These are phyloP conservation scores for Glebionis coronaria DNA, from an alignment of 129 eudicot species.

Conservation along the genomic window DNA sequence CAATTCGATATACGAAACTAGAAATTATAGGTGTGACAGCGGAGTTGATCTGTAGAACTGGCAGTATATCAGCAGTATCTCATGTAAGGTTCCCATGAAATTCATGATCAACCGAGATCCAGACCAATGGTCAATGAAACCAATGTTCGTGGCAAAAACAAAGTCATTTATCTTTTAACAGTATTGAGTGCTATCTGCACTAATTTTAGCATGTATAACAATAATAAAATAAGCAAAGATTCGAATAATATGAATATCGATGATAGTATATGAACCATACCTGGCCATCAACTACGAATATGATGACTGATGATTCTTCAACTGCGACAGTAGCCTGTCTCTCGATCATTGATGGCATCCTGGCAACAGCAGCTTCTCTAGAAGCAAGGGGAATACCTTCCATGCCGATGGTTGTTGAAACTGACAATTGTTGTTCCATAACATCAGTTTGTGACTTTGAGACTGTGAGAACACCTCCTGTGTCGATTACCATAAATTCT, in stretches of 20 bases:
- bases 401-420: slow-evolving; percentile 96
- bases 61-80: slow-evolving; percentile 1
- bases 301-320: slow-evolving; percentile 83
- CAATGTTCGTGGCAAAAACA: not conserved
- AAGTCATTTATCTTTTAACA: not conserved
- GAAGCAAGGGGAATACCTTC: slow-evolving; percentile 95
- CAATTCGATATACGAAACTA: not conserved
- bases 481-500: slow-evolving; percentile 27
- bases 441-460: slow-evolving; percentile 73
- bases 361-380: slow-evolving; percentile 97
- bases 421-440: slow-evolving; percentile 79
- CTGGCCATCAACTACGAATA: slow-evolving; percentile 98
- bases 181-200: not conserved
- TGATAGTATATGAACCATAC: slow-evolving; percentile 38
- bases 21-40: not conserved
- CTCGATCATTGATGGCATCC: slow-evolving; percentile 98
- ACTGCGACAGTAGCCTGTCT: slow-evolving; percentile 88
- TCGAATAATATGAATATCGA: not conserved
- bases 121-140: not conserved
- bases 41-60: slow-evolving; percentile 15
- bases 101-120: not conserved
- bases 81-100: not conserved
- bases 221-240: slow-evolving; percentile 1
- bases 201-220: slow-evolving; percentile 19
- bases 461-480: slow-evolving; percentile 57